Conservation (phyloP, 768 basidiomycete species). For the Rhizopogon vulgaris region DNA sequence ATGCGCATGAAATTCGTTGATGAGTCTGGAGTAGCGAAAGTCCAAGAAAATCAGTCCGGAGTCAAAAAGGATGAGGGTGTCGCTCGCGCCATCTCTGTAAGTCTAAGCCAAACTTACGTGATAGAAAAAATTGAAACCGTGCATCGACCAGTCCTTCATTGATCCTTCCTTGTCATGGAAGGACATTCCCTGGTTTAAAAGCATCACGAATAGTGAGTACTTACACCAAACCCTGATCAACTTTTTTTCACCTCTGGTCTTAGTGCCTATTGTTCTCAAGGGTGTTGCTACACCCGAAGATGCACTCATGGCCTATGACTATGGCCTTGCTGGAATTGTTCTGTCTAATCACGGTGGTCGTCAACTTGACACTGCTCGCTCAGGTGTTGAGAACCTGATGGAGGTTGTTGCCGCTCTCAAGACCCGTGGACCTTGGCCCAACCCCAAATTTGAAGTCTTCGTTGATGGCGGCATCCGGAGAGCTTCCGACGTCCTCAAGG, state of each 20-base stretch:
- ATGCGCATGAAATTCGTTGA: slow-evolving; percentile 92
- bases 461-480: slow-evolving; percentile 94
- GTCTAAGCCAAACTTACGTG: slow-evolving; percentile 13
- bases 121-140: not conserved
- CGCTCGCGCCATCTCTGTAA: slow-evolving; percentile 85
- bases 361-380: slow-evolving; percentile 75
- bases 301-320: slow-evolving; percentile 78
- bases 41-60: slow-evolving; percentile 31
- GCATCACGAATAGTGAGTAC: slow-evolving; percentile 57
- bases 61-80: slow-evolving; percentile 88
- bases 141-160: slow-evolving; percentile 69
- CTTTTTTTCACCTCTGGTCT: slow-evolving; percentile 3
- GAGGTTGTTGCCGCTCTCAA: slow-evolving; percentile 76
- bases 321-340: slow-evolving; percentile 67
- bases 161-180: slow-evolving; percentile 85
- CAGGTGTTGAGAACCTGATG: slow-evolving; percentile 85
- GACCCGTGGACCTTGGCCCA: slow-evolving; percentile 69
- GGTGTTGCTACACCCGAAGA: slow-evolving; percentile 62
- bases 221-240: not conserved
- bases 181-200: slow-evolving; percentile 62
- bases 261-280: slow-evolving; percentile 85
- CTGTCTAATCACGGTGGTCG: slow-evolving; percentile 86
- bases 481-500: slow-evolving; percentile 87
- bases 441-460: slow-evolving; percentile 76
- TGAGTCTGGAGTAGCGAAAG: slow-evolving; percentile 34